These are phyloP conservation scores for Simmondsia chinensis DNA, from an alignment of 148 eudicot genomes.

Conservation along the genomic window DNA sequence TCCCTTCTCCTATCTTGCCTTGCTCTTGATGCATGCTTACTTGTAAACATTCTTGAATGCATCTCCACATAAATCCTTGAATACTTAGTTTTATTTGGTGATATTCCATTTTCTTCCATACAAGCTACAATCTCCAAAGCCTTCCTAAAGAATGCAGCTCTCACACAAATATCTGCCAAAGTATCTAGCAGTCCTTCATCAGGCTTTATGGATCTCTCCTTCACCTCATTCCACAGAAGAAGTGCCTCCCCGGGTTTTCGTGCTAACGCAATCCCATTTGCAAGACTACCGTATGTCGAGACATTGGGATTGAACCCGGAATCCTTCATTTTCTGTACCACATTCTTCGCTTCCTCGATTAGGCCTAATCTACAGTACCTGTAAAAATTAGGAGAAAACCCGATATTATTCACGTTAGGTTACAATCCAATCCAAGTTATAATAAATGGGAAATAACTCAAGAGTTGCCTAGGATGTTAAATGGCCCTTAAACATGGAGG, in stretches of 20 bases:
- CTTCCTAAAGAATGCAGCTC: constrained; percentile 93
- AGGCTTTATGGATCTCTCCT: constrained; percentile 69
- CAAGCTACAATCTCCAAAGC: constrained; percentile 96
- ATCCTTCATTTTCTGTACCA: constrained; percentile 64
- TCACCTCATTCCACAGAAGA: constrained; percentile 81
- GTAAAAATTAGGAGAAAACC: too few species aligned
- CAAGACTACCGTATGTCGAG: constrained; percentile 92
- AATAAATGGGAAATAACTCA: too few species aligned
- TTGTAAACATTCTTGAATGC: constrained; percentile 98
- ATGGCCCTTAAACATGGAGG: too few species aligned
- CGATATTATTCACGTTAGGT: too few species aligned
- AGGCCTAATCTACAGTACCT: constrained; percentile 63
- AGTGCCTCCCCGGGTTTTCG: constrained; percentile 95
- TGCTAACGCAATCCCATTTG: constrained; percentile 75
- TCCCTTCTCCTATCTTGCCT: constrained; percentile 77
- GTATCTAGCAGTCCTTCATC: constrained; percentile 78
- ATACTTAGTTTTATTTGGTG: constrained; percentile 81
- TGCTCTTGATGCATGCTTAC: constrained; percentile 91
- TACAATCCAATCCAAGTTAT: too few species aligned
- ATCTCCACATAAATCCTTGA: constrained; percentile 92
- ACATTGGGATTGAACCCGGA: constrained; percentile 68
- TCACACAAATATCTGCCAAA: constrained; percentile 82
- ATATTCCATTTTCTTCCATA: constrained; percentile 86
- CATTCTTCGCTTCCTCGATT: constrained; percentile 63
- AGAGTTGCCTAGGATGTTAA: too few species aligned